Evolutionary conservation across 495 filamentous ascomycete species (phyloP), one percentile per base, ranked within the genome.

Genomic region (Penicillium parvum): DNA sequence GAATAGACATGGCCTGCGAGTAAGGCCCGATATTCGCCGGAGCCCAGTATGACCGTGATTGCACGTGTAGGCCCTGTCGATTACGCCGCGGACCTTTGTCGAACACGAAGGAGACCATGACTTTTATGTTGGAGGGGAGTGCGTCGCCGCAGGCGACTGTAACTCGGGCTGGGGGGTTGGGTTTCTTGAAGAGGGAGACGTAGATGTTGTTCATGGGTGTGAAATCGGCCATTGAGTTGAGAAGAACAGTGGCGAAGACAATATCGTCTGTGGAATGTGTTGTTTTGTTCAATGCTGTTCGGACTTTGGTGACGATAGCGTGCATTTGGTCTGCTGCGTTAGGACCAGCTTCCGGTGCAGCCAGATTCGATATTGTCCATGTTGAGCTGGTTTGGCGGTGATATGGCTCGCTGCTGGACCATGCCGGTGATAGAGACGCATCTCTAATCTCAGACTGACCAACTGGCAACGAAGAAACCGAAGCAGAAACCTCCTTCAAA

Each of bases 21-120:
- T 99, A 99, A 0, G 94, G 92, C 0, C 92, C 92, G 39, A 99
- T 99, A 51, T 97, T 97, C 6, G 94, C 90, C 0, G 92, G 92
- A 1, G 92, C 94, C 92, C 92, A 99, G 73, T 97, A 96, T 3
- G 86, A 92, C 18, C 86, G 75, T 11, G 85, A 89, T 58, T 97
- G 94, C 3, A 99, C 90, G 61, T 99, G 92, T 1, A 99, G 74
- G 2, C 82, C 82, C 8, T 73, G 72, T 37, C 72, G 64, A 37
- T 37, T 18, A 18, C 44, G 41, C 28, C 61, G 56, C 5, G 51
- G 14, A 8, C 70, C 65, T 11, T 60, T 40, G 49, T 71, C 61
- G 16, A 78, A 47, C 23, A 70, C 57, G 40, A 73, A 71, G 18
- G 79, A 79, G 21, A 83, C 63, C 69, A 83, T 76, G 6, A 97